Percentiles rank a stretch among this genome's conserved stretches.
Conservation (phyloP, 495 filamentous ascomycete species). For the Friedmanniomyces endolithicus region DNA sequence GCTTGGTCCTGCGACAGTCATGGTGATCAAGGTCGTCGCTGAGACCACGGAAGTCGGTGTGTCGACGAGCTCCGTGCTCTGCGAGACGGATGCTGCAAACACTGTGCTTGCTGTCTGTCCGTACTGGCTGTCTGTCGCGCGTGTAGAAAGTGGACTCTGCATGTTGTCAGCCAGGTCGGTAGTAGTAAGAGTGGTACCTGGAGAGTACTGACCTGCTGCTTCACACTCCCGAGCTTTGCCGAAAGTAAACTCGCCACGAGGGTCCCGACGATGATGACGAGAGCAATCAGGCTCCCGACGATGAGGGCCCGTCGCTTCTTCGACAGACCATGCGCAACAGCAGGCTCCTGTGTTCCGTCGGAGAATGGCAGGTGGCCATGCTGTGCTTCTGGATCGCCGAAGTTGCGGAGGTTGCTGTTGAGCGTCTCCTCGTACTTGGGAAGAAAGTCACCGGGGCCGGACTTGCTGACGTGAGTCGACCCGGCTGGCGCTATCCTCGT, state of each 20-base stretch:
- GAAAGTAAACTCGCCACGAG: not conserved
- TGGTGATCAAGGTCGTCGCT: not conserved
- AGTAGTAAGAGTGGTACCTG: not conserved
- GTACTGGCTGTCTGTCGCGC: not conserved
- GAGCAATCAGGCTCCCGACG: not conserved
- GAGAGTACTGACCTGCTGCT: not conserved
- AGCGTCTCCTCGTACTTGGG: not conserved
- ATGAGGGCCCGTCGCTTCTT: not conserved
- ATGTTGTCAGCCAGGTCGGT: not conserved
- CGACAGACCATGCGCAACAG: not conserved
- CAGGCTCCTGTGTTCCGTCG: not conserved
- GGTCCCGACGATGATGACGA: not conserved
- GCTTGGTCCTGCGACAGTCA: not conserved
- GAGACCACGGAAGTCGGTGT: not conserved
- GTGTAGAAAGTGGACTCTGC: not conserved
- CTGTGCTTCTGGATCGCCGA: constrained; percentile 1
- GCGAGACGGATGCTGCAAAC: not conserved
- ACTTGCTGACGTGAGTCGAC: not conserved
- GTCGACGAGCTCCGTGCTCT: not conserved
- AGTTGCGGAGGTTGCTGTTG: constrained; percentile 3
- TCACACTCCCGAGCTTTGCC: not conserved
- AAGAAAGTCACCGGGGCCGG: not conserved
- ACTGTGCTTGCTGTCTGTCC: not conserved
- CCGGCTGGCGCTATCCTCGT: not conserved
- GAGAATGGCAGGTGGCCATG: not conserved